These are phyloP conservation scores for Schoenoplectus triqueter DNA, from an alignment of 202 grass and related monocot genomes.

Conservation along the genomic window DNA sequence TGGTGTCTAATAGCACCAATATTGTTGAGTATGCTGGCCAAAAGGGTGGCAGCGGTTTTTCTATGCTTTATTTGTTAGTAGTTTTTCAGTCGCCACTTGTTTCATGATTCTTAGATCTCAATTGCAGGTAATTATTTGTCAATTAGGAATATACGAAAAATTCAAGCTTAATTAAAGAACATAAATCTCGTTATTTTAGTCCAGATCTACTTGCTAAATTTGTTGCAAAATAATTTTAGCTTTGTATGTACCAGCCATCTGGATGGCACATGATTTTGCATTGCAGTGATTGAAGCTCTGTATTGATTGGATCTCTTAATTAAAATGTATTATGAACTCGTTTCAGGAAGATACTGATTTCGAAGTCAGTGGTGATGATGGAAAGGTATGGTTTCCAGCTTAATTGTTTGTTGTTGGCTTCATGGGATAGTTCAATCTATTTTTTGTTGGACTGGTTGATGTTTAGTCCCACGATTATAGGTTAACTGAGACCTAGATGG, in stretches of 20 bases:
- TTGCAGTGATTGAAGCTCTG: not conserved
- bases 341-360: conserved; percentile 90
- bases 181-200: not conserved
- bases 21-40: not conserved
- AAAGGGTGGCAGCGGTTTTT: not conserved
- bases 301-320: conserved; percentile 10
- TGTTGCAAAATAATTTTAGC: not conserved
- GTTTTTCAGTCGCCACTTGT: not conserved
- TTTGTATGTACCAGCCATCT: not conserved
- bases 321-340: conserved; percentile 32
- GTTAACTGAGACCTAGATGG: conserved; percentile 16
- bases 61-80: not conserved
- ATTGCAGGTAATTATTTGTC: not conserved
- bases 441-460: conserved; percentile 17
- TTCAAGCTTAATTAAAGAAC: conserved; percentile 10
- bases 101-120: not conserved
- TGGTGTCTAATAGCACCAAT: not conserved
- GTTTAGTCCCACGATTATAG: not conserved
- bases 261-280: not conserved
- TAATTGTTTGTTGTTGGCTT: conserved; percentile 3
- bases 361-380: conserved; percentile 58
- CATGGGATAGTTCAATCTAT: conserved; percentile 20
- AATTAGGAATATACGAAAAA: not conserved
- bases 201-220: not conserved
- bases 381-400: conserved; percentile 62